Evolutionary conservation across 73 alveolate species (phyloP).

Genomic region (Uronychia setigera): DNA sequence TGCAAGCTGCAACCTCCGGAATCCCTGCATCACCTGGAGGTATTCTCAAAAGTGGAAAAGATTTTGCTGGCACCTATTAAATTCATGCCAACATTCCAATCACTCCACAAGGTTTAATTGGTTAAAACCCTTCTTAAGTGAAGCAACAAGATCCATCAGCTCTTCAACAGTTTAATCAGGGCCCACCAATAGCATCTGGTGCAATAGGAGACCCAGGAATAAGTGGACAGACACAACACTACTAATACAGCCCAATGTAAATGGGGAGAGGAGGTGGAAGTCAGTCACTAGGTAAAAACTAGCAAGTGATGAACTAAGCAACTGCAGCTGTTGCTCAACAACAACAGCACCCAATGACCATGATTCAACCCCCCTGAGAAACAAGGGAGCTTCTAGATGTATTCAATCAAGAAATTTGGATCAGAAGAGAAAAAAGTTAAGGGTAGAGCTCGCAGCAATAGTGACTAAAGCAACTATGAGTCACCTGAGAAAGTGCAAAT

Average conservation of each 20-base stretch:
- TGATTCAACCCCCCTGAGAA: neutral
- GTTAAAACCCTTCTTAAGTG: neutral
- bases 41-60: neutral
- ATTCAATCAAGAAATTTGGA: neutral
- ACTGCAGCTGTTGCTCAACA: neutral
- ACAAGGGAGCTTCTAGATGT: neutral
- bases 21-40: constrained; percentile 1
- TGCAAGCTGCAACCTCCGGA: constrained; percentile 1
- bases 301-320: neutral
- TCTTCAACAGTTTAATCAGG: neutral
- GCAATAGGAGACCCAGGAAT: neutral
- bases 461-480: neutral
- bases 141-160: neutral
- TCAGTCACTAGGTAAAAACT: neutral
- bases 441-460: neutral
- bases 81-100: neutral
- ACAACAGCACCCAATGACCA: neutral
- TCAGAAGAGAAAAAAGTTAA: neutral
- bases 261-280: neutral
- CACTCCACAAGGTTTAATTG: neutral
- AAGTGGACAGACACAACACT: neutral
- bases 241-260: neutral
- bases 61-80: neutral
- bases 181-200: neutral
- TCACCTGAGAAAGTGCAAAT: neutral